These are phyloP conservation scores for Ganoderma sp. DNA, from an alignment of 1,284 basidiomycete species.

Conservation along the genomic window DNA sequence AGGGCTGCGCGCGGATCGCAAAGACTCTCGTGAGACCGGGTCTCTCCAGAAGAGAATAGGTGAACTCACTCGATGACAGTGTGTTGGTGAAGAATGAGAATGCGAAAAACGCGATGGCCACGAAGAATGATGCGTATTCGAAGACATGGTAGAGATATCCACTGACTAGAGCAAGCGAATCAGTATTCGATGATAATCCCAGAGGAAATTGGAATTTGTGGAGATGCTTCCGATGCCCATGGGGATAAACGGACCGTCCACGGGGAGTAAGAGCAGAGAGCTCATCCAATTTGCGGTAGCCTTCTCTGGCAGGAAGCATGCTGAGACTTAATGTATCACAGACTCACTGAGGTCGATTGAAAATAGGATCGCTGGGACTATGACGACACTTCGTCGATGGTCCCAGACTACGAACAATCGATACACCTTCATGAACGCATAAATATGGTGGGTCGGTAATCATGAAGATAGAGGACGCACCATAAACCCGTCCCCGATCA, in stretches of 20 bases:
- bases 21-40: not conserved
- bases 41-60: not conserved
- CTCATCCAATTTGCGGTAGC: too few species aligned
- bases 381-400: not conserved
- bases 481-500: constrained; percentile 22
- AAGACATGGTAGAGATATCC: not conserved
- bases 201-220: too few species aligned
- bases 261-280: too few species aligned
- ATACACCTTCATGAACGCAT: not conserved
- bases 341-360: not conserved
- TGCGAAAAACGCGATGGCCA: not conserved
- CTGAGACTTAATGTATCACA: too few species aligned
- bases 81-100: constrained; percentile 11
- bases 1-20: not conserved
- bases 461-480: not conserved
- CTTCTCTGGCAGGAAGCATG: too few species aligned
- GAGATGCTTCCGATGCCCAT: too few species aligned
- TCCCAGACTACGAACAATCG: constrained; percentile 8
- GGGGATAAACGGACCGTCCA: too few species aligned
- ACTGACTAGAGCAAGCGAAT: not conserved
- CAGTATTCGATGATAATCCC: not conserved
- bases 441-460: not conserved
- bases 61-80: not conserved
- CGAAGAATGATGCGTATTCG: not conserved
- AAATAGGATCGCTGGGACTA: not conserved